Evolutionary conservation across 768 basidiomycete genomes (phyloP).

Genomic region (Macrolepiota albuminosa): DNA sequence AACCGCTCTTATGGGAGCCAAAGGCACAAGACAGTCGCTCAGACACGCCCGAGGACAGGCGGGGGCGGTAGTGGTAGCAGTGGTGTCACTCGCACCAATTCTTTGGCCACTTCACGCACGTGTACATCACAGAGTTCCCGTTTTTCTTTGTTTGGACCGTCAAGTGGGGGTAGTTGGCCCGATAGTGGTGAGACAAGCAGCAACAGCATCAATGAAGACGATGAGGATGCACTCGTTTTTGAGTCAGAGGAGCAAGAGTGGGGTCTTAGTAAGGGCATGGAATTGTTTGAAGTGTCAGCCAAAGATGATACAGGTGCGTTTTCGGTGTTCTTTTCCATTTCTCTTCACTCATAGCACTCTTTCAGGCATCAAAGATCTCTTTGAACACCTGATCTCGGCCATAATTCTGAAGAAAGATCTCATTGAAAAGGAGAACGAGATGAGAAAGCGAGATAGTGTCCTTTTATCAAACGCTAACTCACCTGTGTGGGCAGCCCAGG

Average conservation of each 20-base stretch:
- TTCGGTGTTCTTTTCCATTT: conserved; percentile 11
- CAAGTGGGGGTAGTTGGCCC: conserved; percentile 47
- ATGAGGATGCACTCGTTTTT: conserved; percentile 50
- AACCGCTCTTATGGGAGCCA: conserved; percentile 47
- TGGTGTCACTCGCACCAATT: conserved; percentile 40
- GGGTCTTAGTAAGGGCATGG: conserved; percentile 80
- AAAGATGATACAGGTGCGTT: conserved; percentile 79
- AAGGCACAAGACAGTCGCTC: conserved; percentile 45
- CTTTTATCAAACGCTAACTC: conserved; percentile 59
- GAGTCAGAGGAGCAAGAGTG: conserved; percentile 55
- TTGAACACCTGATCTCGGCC: conserved; percentile 71
- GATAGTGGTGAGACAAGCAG: conserved; percentile 57
- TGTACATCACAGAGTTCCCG: conserved; percentile 52
- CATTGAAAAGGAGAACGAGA: conserved; percentile 78
- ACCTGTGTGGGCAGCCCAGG: conserved; percentile 75
- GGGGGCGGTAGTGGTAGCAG: conserved; percentile 21
- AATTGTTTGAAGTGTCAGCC: conserved; percentile 87
- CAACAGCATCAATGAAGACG: conserved; percentile 64
- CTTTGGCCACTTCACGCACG: conserved; percentile 36
- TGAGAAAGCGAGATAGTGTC: conserved; percentile 81
- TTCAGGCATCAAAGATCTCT: conserved; percentile 75
- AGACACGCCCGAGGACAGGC: conserved; percentile 42
- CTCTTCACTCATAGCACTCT: neutral
- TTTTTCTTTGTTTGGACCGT: conserved; percentile 53
- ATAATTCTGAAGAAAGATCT: conserved; percentile 75